Percentiles rank a stretch among this genome's conserved stretches.
Evolutionary conservation across 192 early-diverging fungal genomes (phyloP).

Genomic region (Linnemannia schmuckeri): DNA sequence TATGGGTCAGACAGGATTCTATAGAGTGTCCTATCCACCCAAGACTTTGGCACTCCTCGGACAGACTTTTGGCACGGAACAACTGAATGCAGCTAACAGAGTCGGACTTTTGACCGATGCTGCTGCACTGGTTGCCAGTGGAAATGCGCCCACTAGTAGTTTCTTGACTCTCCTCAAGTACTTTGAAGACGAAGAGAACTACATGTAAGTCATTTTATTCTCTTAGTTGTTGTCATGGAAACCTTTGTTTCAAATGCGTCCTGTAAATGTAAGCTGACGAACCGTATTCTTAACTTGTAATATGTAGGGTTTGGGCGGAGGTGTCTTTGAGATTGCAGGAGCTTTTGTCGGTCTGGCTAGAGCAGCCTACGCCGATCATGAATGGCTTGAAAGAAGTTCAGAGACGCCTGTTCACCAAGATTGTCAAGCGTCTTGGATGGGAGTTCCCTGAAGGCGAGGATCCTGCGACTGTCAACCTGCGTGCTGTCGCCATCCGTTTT

Average conservation of each 20-base stretch:
- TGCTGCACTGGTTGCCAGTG: conserved; percentile 81
- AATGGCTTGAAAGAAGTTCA: conserved; percentile 75
- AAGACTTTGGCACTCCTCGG: conserved; percentile 66
- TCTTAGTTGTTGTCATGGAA: conserved; percentile 14
- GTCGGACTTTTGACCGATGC: conserved; percentile 89
- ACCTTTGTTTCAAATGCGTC: neutral
- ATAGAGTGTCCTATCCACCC: conserved; percentile 85
- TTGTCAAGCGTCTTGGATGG: conserved; percentile 73
- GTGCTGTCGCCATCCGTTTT: conserved; percentile 73
- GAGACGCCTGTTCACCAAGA: conserved; percentile 59
- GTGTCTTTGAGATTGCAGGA: conserved; percentile 65
- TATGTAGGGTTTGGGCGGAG: conserved; percentile 70
- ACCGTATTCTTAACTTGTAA: conserved; percentile 56
- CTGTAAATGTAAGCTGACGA: neutral
- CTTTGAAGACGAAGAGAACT: conserved; percentile 83
- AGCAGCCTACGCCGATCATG: conserved; percentile 67
- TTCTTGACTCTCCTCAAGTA: conserved; percentile 82
- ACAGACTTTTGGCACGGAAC: conserved; percentile 65
- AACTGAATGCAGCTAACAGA: conserved; percentile 71
- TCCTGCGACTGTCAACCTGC: conserved; percentile 68
- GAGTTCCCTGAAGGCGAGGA: conserved; percentile 67
- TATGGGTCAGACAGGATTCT: conserved; percentile 83
- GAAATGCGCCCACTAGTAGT: conserved; percentile 78
- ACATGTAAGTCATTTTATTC: conserved; percentile 70
- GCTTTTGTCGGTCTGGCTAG: conserved; percentile 68